Evolutionary conservation across 441 rosid species (phyloP).

Genomic region (Populus hybrid): DNA sequence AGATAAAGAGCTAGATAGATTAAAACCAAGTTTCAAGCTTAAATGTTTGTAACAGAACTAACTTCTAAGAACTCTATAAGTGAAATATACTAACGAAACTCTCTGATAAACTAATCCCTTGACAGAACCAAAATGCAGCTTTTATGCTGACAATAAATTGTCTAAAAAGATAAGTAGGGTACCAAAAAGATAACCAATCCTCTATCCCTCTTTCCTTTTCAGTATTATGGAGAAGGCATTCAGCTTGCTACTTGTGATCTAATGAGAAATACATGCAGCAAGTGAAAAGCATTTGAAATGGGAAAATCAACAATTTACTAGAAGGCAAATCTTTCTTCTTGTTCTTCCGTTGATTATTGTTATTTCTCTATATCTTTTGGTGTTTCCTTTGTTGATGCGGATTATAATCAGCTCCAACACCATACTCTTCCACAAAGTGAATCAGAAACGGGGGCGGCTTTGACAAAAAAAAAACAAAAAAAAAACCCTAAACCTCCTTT

Average conservation of each 20-base stretch:
- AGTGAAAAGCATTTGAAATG: background rate
- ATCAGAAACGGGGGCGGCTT: constrained; percentile 86
- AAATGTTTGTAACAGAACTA: background rate
- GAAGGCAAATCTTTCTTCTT: constrained; percentile 55
- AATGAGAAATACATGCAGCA: background rate
- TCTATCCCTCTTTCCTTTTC: background rate
- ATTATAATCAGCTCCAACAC: constrained; percentile 36
- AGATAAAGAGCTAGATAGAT: background rate
- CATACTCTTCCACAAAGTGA: constrained; percentile 49
- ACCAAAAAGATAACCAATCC: background rate
- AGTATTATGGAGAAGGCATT: background rate
- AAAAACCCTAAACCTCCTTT: background rate
- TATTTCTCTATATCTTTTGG: constrained; percentile 37
- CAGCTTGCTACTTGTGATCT: background rate
- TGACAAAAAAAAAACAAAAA: constrained; percentile 29
- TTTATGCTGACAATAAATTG: background rate
- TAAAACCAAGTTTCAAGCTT: background rate
- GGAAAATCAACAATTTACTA: constrained; percentile 38
- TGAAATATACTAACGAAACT: background rate
- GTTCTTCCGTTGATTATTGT: constrained; percentile 28
- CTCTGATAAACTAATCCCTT: background rate
- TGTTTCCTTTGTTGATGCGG: constrained; percentile 42
- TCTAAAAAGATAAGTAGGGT: background rate
- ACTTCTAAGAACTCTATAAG: background rate
- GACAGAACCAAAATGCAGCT: background rate